Evolutionary conservation across 179 eudicot species (phyloP).

Genomic region (Beta corolliflora): DNA sequence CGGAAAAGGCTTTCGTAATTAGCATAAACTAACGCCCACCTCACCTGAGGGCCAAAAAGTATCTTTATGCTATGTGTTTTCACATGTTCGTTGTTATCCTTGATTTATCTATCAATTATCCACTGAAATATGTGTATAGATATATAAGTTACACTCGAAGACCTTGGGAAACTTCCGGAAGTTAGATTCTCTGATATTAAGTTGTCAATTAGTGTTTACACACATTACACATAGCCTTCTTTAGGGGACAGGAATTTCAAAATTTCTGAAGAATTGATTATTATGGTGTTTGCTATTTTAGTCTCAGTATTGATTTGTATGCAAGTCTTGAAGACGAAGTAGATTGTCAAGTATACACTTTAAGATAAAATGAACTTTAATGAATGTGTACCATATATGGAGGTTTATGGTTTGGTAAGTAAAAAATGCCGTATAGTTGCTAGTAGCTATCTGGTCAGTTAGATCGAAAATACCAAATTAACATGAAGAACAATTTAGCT

Average conservation of each 20-base stretch:
- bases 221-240: not conserved
- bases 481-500: not conserved
- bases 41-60: not conserved
- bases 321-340: not conserved
- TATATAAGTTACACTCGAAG: not conserved
- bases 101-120: too few relatives aligned
- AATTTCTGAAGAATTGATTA: not conserved
- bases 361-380: not conserved
- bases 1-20: not conserved
- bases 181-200: not conserved
- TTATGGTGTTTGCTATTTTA: not conserved
- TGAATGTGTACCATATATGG: not conserved
- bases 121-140: not conserved
- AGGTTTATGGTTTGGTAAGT: not conserved
- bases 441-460: not conserved
- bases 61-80: not conserved
- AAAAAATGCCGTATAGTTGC: not conserved
- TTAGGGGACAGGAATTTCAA: not conserved
- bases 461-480: not conserved
- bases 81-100: not conserved
- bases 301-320: not conserved
- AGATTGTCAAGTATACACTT: not conserved
- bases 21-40: not conserved
- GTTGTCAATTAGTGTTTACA: not conserved
- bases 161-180: slow-evolving; percentile 1